A percentile compares a stretch with the other conserved stretches of the same genome.
Conservation (phyloP, 2,329 filamentous ascomycete genomes). For the Conoideocrella luteorostrata region DNA sequence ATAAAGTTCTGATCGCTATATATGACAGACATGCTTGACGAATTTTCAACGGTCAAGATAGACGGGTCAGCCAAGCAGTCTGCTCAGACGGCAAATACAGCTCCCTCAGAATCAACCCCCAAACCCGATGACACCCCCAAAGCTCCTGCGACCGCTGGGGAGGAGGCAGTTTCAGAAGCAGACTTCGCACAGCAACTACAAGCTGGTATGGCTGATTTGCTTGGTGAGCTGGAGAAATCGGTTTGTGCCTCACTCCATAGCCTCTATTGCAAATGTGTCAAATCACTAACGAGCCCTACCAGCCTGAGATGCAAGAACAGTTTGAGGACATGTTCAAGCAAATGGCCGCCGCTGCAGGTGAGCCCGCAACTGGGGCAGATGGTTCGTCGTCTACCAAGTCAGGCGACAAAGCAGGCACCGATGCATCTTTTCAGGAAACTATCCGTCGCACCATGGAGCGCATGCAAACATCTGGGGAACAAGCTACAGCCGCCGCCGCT, state of each 20-base stretch:
- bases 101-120: conserved; percentile 26
- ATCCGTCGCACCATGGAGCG: conserved; percentile 93
- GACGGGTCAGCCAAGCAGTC: conserved; percentile 17
- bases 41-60: conserved; percentile 67
- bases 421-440: conserved; percentile 78
- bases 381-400: conserved; percentile 19
- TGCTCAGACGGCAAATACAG: conserved; percentile 16
- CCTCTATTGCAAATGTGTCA: neutral
- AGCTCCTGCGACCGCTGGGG: conserved; percentile 14
- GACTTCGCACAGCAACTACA: conserved; percentile 84
- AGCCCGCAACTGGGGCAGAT: conserved; percentile 9
- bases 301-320: conserved; percentile 70
- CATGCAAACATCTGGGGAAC: conserved; percentile 83
- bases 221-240: conserved; percentile 62
- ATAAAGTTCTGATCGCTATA: conserved; percentile 6
- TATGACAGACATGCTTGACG: conserved; percentile 77
- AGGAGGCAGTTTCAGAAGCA: conserved; percentile 55
- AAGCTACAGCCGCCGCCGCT: conserved; percentile 71
- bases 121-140: conserved; percentile 22
- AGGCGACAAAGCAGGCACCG: conserved; percentile 31
- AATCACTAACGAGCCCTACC: neutral
- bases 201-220: conserved; percentile 77
- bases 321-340: conserved; percentile 75
- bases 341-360: conserved; percentile 45
- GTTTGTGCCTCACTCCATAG: conserved; percentile 28